Percentiles rank a stretch among this genome's conserved stretches.
These are phyloP conservation scores for Pseudogymnoascus sp. DNA, from an alignment of 2,329 filamentous ascomycete species.

Conservation along the genomic window DNA sequence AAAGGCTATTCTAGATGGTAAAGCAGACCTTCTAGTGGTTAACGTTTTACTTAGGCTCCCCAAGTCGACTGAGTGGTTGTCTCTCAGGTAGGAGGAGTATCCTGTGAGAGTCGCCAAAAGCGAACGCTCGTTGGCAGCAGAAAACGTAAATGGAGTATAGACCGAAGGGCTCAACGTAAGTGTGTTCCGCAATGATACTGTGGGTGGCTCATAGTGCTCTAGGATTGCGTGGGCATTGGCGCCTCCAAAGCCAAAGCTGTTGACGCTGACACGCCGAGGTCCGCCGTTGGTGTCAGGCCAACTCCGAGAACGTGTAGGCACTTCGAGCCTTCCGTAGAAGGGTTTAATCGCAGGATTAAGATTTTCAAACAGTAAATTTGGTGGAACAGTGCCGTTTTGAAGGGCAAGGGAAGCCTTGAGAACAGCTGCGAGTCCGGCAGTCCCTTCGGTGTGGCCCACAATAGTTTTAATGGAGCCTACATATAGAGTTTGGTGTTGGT, in stretches of 20 bases:
- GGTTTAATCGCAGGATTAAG: slow-evolving; percentile 28
- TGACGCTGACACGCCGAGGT: slow-evolving; percentile 19
- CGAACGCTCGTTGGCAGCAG: neutral
- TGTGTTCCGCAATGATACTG: neutral
- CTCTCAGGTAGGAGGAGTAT: neutral
- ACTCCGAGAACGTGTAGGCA: slow-evolving; percentile 12
- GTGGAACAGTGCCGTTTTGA: slow-evolving; percentile 24
- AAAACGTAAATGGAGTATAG: neutral
- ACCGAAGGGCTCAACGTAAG: neutral
- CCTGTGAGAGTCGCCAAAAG: neutral
- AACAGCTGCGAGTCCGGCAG: slow-evolving; percentile 18
- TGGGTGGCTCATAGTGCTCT: neutral
- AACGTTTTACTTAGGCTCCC: neutral
- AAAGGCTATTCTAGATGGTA: neutral
- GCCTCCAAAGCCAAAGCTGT: slow-evolving; percentile 34
- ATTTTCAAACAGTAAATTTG: slow-evolving; percentile 22
- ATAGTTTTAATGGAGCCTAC: slow-evolving; percentile 22
- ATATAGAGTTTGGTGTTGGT: slow-evolving; percentile 5
- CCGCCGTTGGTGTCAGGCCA: neutral
- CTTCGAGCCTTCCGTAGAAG: slow-evolving; percentile 26
- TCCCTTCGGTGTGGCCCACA: slow-evolving; percentile 22
- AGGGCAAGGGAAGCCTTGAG: slow-evolving; percentile 24
- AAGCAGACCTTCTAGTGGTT: neutral
- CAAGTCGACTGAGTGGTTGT: neutral
- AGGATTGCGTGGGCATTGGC: slow-evolving; percentile 34